A percentile compares a stretch with the other conserved stretches of the same genome.
These are phyloP conservation scores for Diophrys sp. DNA, from an alignment of 73 alveolate species.

Conservation along the genomic window DNA sequence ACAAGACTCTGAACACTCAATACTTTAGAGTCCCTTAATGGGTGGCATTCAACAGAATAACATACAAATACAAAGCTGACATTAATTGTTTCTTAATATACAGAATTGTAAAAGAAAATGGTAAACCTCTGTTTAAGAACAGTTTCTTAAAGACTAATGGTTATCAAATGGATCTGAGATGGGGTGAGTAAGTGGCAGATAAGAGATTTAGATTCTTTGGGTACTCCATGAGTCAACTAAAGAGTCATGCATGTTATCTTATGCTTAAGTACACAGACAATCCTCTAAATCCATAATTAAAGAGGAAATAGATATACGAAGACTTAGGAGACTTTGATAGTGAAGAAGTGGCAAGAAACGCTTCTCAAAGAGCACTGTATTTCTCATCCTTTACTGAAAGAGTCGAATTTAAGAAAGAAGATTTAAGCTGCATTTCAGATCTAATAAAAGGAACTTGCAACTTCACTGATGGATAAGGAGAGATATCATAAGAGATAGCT, in stretches of 20 bases:
- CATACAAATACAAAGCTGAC: background rate
- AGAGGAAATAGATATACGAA: no score
- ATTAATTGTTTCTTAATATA: no score
- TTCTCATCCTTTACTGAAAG: background rate
- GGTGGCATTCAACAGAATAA: background rate
- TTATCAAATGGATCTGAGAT: background rate
- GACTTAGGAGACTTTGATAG: no score
- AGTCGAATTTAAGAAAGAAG: background rate
- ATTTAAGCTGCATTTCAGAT: background rate
- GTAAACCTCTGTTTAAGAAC: background rate
- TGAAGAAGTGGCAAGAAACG: background rate
- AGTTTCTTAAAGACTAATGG: background rate
- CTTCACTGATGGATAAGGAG: background rate
- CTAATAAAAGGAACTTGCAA: background rate
- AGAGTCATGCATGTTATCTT: background rate
- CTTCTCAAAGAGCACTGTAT: background rate
- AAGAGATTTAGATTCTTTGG: background rate
- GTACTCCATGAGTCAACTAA: background rate
- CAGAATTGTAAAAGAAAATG: background rate
- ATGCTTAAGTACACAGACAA: background rate
- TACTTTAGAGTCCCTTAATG: background rate
- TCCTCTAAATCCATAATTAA: background rate
- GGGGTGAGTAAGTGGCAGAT: background rate
- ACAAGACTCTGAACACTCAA: background rate
- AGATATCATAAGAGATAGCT: background rate